Percentiles rank a stretch among this genome's conserved stretches.
These are phyloP conservation scores for Exophiala sp. DNA, from an alignment of 2,329 filamentous ascomycete species.

Conservation along the genomic window DNA sequence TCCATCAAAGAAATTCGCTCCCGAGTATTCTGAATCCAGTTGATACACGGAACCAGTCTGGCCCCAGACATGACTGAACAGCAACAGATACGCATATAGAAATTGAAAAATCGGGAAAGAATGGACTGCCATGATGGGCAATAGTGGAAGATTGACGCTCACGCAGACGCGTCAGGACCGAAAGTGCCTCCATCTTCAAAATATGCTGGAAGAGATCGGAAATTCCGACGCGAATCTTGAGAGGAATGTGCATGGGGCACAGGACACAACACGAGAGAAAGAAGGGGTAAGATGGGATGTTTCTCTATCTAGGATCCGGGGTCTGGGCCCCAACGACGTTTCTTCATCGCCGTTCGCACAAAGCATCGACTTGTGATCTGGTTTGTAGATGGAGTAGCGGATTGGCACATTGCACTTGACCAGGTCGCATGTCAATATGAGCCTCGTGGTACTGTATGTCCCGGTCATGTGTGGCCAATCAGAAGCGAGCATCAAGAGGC, in stretches of 20 bases:
- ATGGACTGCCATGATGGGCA: conserved; percentile 21
- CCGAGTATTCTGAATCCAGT: conserved; percentile 29
- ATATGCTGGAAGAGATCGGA: not conserved
- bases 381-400: too few relatives aligned
- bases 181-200: conserved; percentile 9
- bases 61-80: conserved; percentile 13
- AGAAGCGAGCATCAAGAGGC: not conserved
- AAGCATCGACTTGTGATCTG: not conserved
- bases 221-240: conserved; percentile 18
- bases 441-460: not conserved
- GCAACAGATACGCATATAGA: conserved; percentile 15
- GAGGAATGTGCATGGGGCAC: conserved; percentile 17
- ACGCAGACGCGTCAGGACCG: not conserved
- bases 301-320: not conserved
- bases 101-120: conserved; percentile 9
- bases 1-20: conserved; percentile 37
- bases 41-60: conserved; percentile 22
- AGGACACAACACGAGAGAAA: conserved; percentile 11
- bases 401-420: not conserved
- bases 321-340: too few relatives aligned
- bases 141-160: conserved; percentile 5
- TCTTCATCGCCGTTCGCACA: not conserved
- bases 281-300: not conserved
- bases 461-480: not conserved
- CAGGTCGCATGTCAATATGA: not conserved